Evolutionary conservation across 2,329 filamentous ascomycete species (phyloP).

Genomic region (Alternaria gansuensis): DNA sequence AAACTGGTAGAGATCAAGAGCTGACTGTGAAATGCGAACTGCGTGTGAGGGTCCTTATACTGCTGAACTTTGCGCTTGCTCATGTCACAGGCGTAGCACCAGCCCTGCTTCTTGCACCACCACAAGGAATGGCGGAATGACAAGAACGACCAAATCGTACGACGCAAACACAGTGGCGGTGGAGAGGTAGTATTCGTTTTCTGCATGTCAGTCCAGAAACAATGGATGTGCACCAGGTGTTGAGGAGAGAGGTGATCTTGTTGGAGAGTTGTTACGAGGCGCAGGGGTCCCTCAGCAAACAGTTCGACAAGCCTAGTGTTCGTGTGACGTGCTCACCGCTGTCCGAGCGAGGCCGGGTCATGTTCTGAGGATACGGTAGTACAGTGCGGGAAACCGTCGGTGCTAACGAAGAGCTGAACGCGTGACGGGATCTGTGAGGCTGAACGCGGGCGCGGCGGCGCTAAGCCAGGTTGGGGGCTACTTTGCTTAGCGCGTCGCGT

Average conservation of each 20-base stretch:
- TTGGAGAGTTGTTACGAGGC: slow-evolving; percentile 7
- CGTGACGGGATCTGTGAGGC: not conserved
- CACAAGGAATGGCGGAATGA: not conserved
- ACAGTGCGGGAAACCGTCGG: not conserved
- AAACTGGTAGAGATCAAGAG: not conserved
- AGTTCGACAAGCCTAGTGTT: slow-evolving; percentile 2
- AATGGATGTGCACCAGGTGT: slow-evolving; percentile 7
- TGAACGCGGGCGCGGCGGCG: slow-evolving; percentile 7
- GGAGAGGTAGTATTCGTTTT: slow-evolving; percentile 9
- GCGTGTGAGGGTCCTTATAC: slow-evolving; percentile 8
- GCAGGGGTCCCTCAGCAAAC: slow-evolving; percentile 19
- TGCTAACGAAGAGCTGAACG: not conserved
- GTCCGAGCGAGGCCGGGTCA: not conserved
- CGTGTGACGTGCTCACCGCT: slow-evolving; percentile 8
- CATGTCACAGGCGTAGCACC: slow-evolving; percentile 4
- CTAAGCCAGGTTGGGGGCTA: slow-evolving; percentile 14
- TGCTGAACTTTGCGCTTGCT: not conserved
- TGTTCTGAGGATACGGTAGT: not conserved
- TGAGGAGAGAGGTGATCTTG: not conserved
- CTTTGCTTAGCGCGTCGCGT: slow-evolving; percentile 29
- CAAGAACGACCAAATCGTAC: slow-evolving; percentile 3
- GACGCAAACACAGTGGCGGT: slow-evolving; percentile 27
- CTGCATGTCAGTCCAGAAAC: slow-evolving; percentile 14
- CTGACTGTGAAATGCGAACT: not conserved
- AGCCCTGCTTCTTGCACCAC: slow-evolving; percentile 18